Conservation (phyloP, 495 filamentous ascomycete species). For the Aspergillus sclerotioniger region DNA sequence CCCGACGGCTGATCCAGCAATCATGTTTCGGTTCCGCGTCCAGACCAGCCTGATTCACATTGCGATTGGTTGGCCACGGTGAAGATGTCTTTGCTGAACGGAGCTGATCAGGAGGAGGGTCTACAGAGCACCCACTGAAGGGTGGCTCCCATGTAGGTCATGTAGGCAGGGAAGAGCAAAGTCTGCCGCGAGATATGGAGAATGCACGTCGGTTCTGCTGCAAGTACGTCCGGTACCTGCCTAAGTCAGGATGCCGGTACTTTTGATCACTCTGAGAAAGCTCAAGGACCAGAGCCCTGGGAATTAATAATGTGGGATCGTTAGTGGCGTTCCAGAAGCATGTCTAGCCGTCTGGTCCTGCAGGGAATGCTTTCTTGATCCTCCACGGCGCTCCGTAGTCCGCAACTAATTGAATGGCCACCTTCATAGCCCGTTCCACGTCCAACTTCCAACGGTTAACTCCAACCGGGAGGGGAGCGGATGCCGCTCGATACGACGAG, state of each 20-base stretch:
- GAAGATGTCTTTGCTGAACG: not conserved
- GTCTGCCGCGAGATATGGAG: not conserved
- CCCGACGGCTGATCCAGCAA: constrained; percentile 9
- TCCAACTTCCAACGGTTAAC: constrained; percentile 5
- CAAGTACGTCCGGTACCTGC: not conserved
- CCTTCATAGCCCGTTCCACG: constrained; percentile 1
- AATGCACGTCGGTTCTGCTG: not conserved
- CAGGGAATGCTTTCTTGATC: constrained; percentile 15
- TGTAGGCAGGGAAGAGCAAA: not conserved
- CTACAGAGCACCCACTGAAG: not conserved
- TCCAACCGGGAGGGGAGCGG: not conserved
- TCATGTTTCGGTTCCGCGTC: constrained; percentile 8
- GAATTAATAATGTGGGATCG: constrained; percentile 2
- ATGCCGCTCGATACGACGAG: not conserved
- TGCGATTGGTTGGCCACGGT: not conserved
- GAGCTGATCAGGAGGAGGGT: not conserved
- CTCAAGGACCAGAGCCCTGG: not conserved
- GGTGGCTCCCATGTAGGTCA: not conserved
- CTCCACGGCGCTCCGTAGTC: constrained; percentile 10
- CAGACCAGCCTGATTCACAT: constrained; percentile 2
- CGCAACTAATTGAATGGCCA: not conserved
- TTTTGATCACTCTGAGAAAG: not conserved
- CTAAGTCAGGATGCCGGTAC: not conserved
- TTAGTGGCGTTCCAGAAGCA: constrained; percentile 17
- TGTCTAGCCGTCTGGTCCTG: constrained; percentile 15